Conservation (phyloP, 1,284 basidiomycete genomes). For the Puccinia polysora region DNA sequence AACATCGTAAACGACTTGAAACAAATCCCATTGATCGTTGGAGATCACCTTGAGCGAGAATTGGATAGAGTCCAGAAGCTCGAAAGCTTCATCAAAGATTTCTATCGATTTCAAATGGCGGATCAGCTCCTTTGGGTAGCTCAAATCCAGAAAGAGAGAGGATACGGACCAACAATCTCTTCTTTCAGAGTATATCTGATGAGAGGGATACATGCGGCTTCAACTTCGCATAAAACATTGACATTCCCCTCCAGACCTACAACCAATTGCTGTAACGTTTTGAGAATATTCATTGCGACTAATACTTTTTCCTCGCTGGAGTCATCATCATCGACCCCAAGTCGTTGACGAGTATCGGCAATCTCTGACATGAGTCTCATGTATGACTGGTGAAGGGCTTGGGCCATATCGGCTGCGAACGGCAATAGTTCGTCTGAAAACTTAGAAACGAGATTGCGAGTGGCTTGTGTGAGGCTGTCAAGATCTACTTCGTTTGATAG, state of each 20-base stretch:
- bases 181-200: slow-evolving; percentile 66
- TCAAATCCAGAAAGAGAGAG: neutral
- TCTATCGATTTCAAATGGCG: too few relatives aligned
- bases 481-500: slow-evolving; percentile 83
- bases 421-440: slow-evolving; percentile 80
- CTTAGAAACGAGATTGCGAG: slow-evolving; percentile 77
- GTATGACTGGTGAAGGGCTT: slow-evolving; percentile 74
- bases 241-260: slow-evolving; percentile 66
- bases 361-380: slow-evolving; percentile 69
- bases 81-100: slow-evolving; percentile 80
- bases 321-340: slow-evolving; percentile 52
- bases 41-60: slow-evolving; percentile 74
- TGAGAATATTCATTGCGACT: slow-evolving; percentile 71
- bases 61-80: slow-evolving; percentile 76
- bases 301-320: slow-evolving; percentile 74
- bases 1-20: slow-evolving; percentile 73
- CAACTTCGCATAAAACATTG: slow-evolving; percentile 72
- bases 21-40: slow-evolving; percentile 78
- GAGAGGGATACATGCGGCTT: slow-evolving; percentile 73
- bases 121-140: neutral
- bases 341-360: slow-evolving; percentile 55
- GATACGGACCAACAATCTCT: slow-evolving; percentile 55
- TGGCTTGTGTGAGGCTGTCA: slow-evolving; percentile 72
- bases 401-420: slow-evolving; percentile 74
- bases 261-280: slow-evolving; percentile 58